Evolutionary conservation across 768 basidiomycete genomes (phyloP).

Genomic region (Ramaria sp.): DNA sequence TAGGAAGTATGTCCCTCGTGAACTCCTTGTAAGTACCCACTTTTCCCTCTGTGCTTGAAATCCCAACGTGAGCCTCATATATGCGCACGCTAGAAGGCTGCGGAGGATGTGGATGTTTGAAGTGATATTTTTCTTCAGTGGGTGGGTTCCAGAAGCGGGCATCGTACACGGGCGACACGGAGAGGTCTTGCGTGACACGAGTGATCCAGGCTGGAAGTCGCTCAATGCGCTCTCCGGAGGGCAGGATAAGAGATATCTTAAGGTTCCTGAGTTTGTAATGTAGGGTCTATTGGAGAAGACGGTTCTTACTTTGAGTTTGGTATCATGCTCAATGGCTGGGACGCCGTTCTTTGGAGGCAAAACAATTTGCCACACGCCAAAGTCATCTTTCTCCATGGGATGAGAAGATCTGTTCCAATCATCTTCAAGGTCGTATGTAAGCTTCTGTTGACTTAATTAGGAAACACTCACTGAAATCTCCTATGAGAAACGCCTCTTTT

Average conservation of each 20-base stretch:
- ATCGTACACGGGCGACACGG: conserved; percentile 85
- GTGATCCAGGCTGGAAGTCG: conserved; percentile 90
- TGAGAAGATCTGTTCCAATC: conserved; percentile 80
- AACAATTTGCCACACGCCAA: conserved; percentile 83
- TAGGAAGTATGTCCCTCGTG: conserved; percentile 67
- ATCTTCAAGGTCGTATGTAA: conserved; percentile 37
- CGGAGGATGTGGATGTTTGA: conserved; percentile 68
- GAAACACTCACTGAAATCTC: conserved; percentile 83
- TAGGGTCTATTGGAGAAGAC: neutral
- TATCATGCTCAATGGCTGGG: conserved; percentile 87
- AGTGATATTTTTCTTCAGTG: conserved; percentile 54
- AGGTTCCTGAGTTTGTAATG: neutral
- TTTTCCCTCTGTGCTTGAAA: conserved; percentile 77
- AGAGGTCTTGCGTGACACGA: conserved; percentile 90
- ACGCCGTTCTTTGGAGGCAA: conserved; percentile 60
- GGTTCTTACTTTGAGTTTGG: conserved; percentile 75
- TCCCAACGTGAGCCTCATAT: conserved; percentile 98
- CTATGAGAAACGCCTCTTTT: conserved; percentile 70
- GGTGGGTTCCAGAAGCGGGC: conserved; percentile 99
- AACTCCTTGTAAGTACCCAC: conserved; percentile 98
- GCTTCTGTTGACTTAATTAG: neutral
- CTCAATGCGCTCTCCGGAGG: conserved; percentile 73
- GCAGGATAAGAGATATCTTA: conserved; percentile 87
- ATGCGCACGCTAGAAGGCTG: conserved; percentile 64
- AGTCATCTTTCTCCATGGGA: conserved; percentile 75